Percentiles rank a stretch among this genome's conserved stretches.
Conservation (phyloP, 352 stramenopile species). For the Pythium oligandrum region DNA sequence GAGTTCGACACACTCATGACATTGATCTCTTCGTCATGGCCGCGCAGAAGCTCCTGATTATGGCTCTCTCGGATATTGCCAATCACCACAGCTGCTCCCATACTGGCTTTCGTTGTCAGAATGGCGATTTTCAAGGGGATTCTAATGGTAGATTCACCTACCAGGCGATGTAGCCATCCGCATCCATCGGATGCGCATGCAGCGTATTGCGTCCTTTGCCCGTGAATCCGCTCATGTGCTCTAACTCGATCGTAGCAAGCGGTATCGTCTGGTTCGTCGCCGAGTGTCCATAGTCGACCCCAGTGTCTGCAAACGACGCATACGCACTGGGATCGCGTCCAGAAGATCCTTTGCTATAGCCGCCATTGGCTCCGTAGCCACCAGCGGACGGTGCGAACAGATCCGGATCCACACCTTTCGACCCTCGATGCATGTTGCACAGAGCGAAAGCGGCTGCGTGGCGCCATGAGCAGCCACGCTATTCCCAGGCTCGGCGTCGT, state of each 20-base stretch:
- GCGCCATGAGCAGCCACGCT: not conserved
- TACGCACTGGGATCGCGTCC: not conserved
- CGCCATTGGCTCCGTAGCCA: slow-evolving; percentile 4
- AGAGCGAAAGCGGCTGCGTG: too few species aligned
- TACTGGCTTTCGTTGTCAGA: slow-evolving; percentile 8
- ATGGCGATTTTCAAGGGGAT: too few species aligned
- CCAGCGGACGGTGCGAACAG: slow-evolving; percentile 42
- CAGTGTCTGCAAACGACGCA: not conserved
- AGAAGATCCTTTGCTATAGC: not conserved
- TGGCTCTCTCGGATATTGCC: slow-evolving; percentile 25
- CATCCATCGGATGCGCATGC: slow-evolving; percentile 26
- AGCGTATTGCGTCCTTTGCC: slow-evolving; percentile 27
- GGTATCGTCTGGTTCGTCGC: slow-evolving; percentile 5
- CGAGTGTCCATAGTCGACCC: too few species aligned
- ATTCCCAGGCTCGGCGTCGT: slow-evolving; percentile 8
- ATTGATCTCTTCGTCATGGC: slow-evolving; percentile 37
- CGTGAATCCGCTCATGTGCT: slow-evolving; percentile 48
- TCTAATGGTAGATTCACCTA: slow-evolving; percentile 1
- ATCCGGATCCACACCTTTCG: slow-evolving; percentile 37
- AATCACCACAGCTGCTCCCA: slow-evolving; percentile 31
- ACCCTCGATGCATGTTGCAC: slow-evolving; percentile 30
- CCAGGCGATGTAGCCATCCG: slow-evolving; percentile 31
- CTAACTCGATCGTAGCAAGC: slow-evolving; percentile 40
- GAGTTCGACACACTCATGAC: slow-evolving; percentile 25
- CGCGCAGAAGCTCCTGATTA: slow-evolving; percentile 31